phyloP scores from a whole-genome alignment of 176 grass and related monocot species.

The Calamus simplicifolius region DNA sequence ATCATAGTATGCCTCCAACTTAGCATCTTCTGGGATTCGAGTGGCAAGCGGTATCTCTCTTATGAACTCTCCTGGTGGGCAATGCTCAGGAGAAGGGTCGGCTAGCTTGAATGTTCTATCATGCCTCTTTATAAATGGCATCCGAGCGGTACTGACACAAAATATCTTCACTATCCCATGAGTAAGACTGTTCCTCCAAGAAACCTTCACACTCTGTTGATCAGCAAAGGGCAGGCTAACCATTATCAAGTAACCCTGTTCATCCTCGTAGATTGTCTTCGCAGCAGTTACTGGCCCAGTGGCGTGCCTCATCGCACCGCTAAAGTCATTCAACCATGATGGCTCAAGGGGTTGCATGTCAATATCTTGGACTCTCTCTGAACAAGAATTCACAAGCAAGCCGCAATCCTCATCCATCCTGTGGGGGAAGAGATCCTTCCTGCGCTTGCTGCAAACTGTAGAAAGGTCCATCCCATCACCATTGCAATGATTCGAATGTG shows the following conservation, averaged over 20 bases:
- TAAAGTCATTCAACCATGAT: constrained; percentile 63
- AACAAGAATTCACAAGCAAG: constrained; percentile 45
- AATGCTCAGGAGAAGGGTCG: constrained; percentile 66
- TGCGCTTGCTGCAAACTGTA: constrained; percentile 68
- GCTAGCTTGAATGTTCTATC: constrained; percentile 62
- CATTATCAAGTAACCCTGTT: constrained; percentile 67
- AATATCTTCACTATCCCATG: constrained; percentile 86
- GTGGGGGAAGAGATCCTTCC: constrained; percentile 56
- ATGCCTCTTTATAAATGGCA: constrained; percentile 50
- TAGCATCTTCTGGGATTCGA: constrained; percentile 86
- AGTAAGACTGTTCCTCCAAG: constrained; percentile 79
- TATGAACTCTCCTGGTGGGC: constrained; percentile 82
- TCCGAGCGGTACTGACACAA: constrained; percentile 67
- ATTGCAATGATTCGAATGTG: constrained; percentile 60
- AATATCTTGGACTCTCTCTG: constrained; percentile 38
- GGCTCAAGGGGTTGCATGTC: constrained; percentile 58
- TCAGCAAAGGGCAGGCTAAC: constrained; percentile 85
- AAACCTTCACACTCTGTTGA: constrained; percentile 90
- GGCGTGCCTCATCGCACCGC: constrained; percentile 70
- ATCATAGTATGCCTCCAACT: constrained; percentile 87
- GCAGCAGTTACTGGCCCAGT: constrained; percentile 73
- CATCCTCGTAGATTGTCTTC: constrained; percentile 92
- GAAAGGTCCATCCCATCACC: constrained; percentile 87
- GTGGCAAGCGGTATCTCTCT: constrained; percentile 78
- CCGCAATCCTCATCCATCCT: constrained; percentile 75